These are phyloP conservation scores for Simmondsia chinensis DNA, from an alignment of 148 eudicot genomes.

Conservation along the genomic window DNA sequence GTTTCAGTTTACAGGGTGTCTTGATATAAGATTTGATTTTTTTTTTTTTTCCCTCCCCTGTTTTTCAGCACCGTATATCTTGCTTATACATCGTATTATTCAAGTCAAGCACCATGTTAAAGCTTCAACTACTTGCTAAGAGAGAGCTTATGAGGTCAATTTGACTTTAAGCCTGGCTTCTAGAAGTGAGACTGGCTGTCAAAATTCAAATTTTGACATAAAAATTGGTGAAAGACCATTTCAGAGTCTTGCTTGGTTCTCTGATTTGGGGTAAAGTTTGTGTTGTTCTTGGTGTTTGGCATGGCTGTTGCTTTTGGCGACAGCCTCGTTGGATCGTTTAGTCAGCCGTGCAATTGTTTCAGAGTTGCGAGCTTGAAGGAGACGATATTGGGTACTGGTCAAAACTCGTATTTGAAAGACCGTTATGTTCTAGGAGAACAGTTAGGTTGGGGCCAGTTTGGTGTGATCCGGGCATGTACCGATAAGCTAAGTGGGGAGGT, in stretches of 20 bases:
- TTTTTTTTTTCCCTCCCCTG: background rate
- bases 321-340: slow-evolving; percentile 14
- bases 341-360: slow-evolving; percentile 28
- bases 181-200: too few relatives aligned
- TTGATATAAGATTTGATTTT: slow-evolving; percentile 7
- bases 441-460: slow-evolving; percentile 84
- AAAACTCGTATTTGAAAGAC: slow-evolving; percentile 37
- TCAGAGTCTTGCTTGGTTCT: slow-evolving; percentile 3
- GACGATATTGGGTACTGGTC: slow-evolving; percentile 47
- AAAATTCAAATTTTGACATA: slow-evolving; percentile 27
- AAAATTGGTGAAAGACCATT: slow-evolving; percentile 8
- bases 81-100: slow-evolving; percentile 1
- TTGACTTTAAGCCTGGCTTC: too few relatives aligned
- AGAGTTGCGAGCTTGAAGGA: slow-evolving; percentile 38
- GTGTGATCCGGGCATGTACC: slow-evolving; percentile 54
- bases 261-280: too few relatives aligned
- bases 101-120: slow-evolving; percentile 15
- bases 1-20: slow-evolving; percentile 12
- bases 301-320: slow-evolving; percentile 59
- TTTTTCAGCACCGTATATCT: background rate
- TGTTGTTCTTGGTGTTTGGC: slow-evolving; percentile 10
- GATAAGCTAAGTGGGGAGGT: slow-evolving; percentile 56
- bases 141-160: slow-evolving; percentile 11
- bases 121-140: slow-evolving; percentile 14
- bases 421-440: slow-evolving; percentile 54